Base-by-base conservation (phyloP, 2,329 filamentous ascomycete genomes). In the Talaromyces rugulosus region DNA sequence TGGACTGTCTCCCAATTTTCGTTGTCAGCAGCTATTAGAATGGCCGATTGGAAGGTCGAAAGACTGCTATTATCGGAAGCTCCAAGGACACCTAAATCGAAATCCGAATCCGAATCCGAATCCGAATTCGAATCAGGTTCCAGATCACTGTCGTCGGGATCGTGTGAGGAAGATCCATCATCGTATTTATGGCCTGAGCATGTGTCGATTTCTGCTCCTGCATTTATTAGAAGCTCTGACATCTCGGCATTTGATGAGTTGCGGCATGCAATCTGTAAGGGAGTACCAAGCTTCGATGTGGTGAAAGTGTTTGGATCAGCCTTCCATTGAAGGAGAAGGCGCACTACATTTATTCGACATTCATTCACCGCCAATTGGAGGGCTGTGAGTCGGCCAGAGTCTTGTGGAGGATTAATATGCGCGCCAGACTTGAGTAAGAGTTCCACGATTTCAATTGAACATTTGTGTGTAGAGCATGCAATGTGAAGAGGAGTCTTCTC, bases 21-120 rank as follows among this genome's bases (percentile, higher is more conserved):
- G 30, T 58, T 42, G 31, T 63, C 57, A 6, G 66, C 67, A 40
- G 68, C 68, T 44, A 60, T 60, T 36, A 69, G 63, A n/a, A 70
- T 62, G 50, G 68, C 55, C 27, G 65, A 56, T 56, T 65, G 58
- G 40, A 58, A 59, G 27, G 50, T 53, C 31, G 44, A 56, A 27
- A 40, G 30, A 16, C n/a, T 34, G 34, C 14, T 18, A 12, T 55
- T 27, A 36, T 56, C 44, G 54, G 47, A 54, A 51, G 14, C 8
- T 27, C 52, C 16, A 50, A 23, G 23, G 23, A 23, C 18, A 42
- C 4, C 34, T 52, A 18, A 40, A 40, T 56, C 27, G n/a, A 40
- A 23, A 56, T 56, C 54, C 2, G 54, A 42, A 4, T 42, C 54
- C 34, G 31, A 27, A 14, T 55, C 34, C 30, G 51, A 55, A 18